Conservation (phyloP, 176 grass and related monocot genomes). For the Triticum monococcum region DNA sequence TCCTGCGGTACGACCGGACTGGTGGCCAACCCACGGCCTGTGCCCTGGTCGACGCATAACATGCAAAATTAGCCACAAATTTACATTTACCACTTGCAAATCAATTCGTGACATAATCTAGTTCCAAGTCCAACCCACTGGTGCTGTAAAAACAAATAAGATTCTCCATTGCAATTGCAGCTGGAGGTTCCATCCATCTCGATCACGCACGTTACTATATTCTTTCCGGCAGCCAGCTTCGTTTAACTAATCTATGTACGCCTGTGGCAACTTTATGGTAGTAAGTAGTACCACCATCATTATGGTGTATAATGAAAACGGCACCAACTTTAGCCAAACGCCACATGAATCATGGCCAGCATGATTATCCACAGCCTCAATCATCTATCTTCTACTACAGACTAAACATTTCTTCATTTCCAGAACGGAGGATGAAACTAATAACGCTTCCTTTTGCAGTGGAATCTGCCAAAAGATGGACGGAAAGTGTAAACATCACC, state of each 20-base stretch:
- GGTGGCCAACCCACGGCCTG: constrained; percentile 97
- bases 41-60: constrained; percentile 49
- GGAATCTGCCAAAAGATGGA: constrained; percentile 23
- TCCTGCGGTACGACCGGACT: constrained; percentile 90
- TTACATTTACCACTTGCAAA: background rate
- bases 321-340: constrained; percentile 12
- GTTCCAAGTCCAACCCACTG: background rate
- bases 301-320: constrained; percentile 25
- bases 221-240: constrained; percentile 9
- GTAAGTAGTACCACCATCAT: background rate
- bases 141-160: constrained; percentile 1
- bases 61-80: background rate
- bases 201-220: constrained; percentile 40
- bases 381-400: too few species aligned
- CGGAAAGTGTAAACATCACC: background rate
- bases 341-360: constrained; percentile 28
- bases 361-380: background rate
- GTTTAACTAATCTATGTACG: constrained; percentile 14
- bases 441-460: background rate
- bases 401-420: background rate
- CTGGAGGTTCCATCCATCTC: constrained; percentile 7
- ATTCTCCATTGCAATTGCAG: background rate
- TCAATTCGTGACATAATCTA: background rate
- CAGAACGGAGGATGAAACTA: background rate
- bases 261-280: constrained; percentile 23